Evolutionary conservation across 352 stramenopile species (phyloP), one percentile per base, ranked within the genome.

Genomic region (Pythium aquatile): DNA sequence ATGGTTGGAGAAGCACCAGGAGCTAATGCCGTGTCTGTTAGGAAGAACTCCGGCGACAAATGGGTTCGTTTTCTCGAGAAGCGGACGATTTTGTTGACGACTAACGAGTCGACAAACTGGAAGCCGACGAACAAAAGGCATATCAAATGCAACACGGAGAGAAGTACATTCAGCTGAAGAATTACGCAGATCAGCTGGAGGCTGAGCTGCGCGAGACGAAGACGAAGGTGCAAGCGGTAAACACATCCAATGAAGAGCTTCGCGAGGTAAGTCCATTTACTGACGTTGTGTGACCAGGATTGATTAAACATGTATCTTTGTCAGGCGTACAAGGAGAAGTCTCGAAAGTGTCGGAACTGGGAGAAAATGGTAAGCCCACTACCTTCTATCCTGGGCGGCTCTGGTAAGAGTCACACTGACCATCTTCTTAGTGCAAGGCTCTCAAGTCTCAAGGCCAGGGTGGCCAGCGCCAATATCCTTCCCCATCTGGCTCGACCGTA

Each of bases 161-260:
- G 57, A 90, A 91, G 57, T 93, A 95, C 39, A 90, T 95, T 51
- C 86, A 95, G 49, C 61, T 95, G n/a, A 95, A 95, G 61, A 81
- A 72, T 24, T 93, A 95, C 70, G 88, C 86, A 3, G 84, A 95
- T 55, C 82, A 93, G 56, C 74, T 95, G 13, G 86, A 95, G 74
- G 84, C 79, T 30, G 86, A 95, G 42, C 58, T 95, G 17, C 77
- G 78, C 8, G 84, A 95, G 72, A 82, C 79, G n/a, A 93, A 93
- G 55, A 70, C 83, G 24, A 93, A 93, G 58, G 81, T 95, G 65
- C 76, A 91, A 63, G 73, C 73, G 2, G 35, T 91, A 5, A 89
- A 76, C 37, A 68, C 75, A 0, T 90, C 86, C n/a, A 90, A 92
- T 52, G 83, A 93, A 32, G 84, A 95, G 52, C 58, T 93, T 26